Base-by-base conservation (phyloP, 2,329 filamentous ascomycete species). In the Fusarium buharicum region DNA sequence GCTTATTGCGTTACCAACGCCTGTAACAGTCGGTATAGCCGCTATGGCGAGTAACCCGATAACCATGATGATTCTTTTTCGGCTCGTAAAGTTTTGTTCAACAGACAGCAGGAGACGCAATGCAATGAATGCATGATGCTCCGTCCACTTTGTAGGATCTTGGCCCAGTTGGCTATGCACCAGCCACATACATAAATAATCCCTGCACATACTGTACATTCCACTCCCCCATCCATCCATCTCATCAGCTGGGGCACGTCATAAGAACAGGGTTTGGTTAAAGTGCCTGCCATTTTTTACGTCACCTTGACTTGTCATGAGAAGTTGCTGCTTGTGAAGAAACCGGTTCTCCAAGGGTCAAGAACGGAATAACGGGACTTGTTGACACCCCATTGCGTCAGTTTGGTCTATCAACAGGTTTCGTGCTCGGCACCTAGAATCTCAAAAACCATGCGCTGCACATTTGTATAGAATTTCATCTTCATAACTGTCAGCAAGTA, bases 1-100 rank as follows among this genome's bases (percentile, higher is more conserved):
- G 67, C 83, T 83, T 59, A 85, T 75, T 7, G 82, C 83, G 66
- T 86, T 76, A 37, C 81, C 82, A 16, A 85, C 82, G 9, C 83
- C 83, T 37, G 82, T 84, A 36, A 84, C 80, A 12, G 82, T 84
- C 41, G 83, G 83, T 62, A 86, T 86, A 37, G 81, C 76, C 43
- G 79, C 73, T 50, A 85, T 74, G 47, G 80, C 74, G 16, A 86
- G 75, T n/a, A 86, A 72, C 22, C 83, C 83, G 52, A 86, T 76
- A 37, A 82, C 78, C 79, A 82, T 82, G 43, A 49, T 70, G n/a
- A 37, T 18, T 45, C 30, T 40, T 46, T 37, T 37, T 50, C 33
- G 55, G 16, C 55, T 40, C 37, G 40, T 39, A 47, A 45, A n/a
- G 41, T 43, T 53, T 31, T 63, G 49, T 55, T 64, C 36, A 31